Evolutionary conservation across 306 rosid genomes (phyloP), one percentile per base, ranked within the genome.

Genomic region (Mimosa pudica): DNA sequence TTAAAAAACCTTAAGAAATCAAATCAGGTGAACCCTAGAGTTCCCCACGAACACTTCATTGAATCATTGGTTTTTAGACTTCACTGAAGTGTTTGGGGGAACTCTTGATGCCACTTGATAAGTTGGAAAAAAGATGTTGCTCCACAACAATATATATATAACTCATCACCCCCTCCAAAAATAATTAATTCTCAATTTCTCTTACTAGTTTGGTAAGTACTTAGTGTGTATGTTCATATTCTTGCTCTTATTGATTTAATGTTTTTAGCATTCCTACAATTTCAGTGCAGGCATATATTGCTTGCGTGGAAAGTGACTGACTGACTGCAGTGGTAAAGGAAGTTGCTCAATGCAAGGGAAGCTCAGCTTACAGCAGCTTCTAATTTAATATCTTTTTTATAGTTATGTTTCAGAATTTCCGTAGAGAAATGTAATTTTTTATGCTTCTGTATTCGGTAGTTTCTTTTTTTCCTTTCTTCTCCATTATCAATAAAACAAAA

Each of bases 21-120:
- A 55, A n/a, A 55, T 55, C 62, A n/a, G 62, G 62, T 55, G 62
- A 55, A n/a, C 62, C 62, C 62, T 55, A 55, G 62, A 55, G 62
- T 49, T 49, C 55, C 55, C 55, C 55, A 5, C 16, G 14, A 49
- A 49, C 55, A 49, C 55, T 49, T 49, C 55, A 49, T 47, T 47
- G 51, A 52, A 52, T 49, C 55, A 49, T 11, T 49, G 55, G 5
- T 49, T 49, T 11, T 49, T 49, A 24, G 14, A 12, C 55, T 49
- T 49, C 55, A 49, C 55, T 49, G 55, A 49, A 49, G n/a, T 49
- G 55, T 48, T 48, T 49, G n/a, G 17, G 55, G 55, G 55, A 49
- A 55, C 62, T 55, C 62, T 55, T 55, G 62, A n/a, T n/a, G 30
- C 62, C 62, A 18, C 62, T 55, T 55, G 32, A n/a, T 55, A 16